phyloP scores from a whole-genome alignment of 768 basidiomycete genomes.

The Hortiboletus campestris region DNA sequence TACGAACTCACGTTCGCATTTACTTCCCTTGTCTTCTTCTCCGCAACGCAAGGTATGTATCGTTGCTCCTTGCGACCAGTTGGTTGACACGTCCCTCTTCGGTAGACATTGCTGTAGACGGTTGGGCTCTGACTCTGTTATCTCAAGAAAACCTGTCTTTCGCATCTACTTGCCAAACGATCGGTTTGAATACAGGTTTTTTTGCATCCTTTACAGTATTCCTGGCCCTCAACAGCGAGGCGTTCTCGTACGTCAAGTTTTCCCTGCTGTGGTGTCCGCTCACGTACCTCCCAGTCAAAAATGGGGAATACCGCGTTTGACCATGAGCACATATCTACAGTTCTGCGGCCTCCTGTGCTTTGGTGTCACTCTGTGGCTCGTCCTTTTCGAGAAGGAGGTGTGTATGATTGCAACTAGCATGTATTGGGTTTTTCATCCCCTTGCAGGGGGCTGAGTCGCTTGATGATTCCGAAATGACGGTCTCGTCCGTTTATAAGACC shows the following conservation, averaged over 20 bases:
- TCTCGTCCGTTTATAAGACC: slow-evolving; percentile 85
- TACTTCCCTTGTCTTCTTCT: slow-evolving; percentile 87
- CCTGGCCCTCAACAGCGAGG: slow-evolving; percentile 91
- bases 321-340: slow-evolving; percentile 75
- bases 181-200: slow-evolving; percentile 93
- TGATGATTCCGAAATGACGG: slow-evolving; percentile 83
- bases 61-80: background rate
- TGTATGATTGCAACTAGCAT: slow-evolving; percentile 14
- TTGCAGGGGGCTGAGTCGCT: slow-evolving; percentile 69
- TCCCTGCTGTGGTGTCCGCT: slow-evolving; percentile 3
- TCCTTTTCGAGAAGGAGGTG: slow-evolving; percentile 88
- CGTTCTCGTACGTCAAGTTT: slow-evolving; percentile 64
- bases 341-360: slow-evolving; percentile 86
- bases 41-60: slow-evolving; percentile 88
- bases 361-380: slow-evolving; percentile 82
- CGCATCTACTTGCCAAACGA: slow-evolving; percentile 97
- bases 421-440: background rate
- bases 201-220: slow-evolving; percentile 98
- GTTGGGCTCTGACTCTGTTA: slow-evolving; percentile 81
- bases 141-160: slow-evolving; percentile 94
- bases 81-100: slow-evolving; percentile 13
- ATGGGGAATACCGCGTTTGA: slow-evolving; percentile 74
- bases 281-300: slow-evolving; percentile 45
- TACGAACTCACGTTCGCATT: slow-evolving; percentile 78
- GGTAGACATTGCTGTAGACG: slow-evolving; percentile 95